phyloP scores from a whole-genome alignment of 345 rosid genomes.

The Durio zibethinus region DNA sequence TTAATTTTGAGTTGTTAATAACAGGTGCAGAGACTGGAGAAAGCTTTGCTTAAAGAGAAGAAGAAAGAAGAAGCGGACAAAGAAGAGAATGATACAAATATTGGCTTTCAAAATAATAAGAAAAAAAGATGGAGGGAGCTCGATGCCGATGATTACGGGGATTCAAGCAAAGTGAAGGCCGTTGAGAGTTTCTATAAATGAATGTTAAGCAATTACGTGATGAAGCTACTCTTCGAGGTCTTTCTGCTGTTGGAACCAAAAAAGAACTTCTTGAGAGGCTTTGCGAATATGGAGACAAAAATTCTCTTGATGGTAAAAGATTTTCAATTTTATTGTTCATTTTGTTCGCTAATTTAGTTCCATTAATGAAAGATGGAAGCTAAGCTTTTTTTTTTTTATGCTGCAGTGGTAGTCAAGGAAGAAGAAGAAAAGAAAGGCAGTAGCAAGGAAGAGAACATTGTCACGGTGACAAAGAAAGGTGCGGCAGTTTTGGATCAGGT shows the following conservation, averaged over 20 bases:
- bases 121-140: slow-evolving; percentile 49
- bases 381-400: neutral
- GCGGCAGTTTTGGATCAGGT: slow-evolving; percentile 75
- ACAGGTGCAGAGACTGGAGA: slow-evolving; percentile 61
- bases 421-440: slow-evolving; percentile 31
- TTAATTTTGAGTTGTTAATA: slow-evolving; percentile 20
- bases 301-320: slow-evolving; percentile 4
- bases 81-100: neutral
- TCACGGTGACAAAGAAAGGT: slow-evolving; percentile 70
- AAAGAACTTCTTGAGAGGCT: slow-evolving; percentile 64
- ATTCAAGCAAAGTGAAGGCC: slow-evolving; percentile 42
- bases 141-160: slow-evolving; percentile 17
- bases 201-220: slow-evolving; percentile 67
- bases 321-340: neutral
- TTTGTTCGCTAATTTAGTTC: slow-evolving; percentile 1
- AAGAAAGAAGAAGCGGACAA: slow-evolving; percentile 20
- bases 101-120: neutral
- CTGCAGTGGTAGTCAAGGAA: slow-evolving; percentile 26
- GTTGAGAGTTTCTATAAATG: slow-evolving; percentile 52
- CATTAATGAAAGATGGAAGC: neutral
- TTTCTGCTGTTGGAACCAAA: slow-evolving; percentile 63
- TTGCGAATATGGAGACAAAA: slow-evolving; percentile 32
- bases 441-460: slow-evolving; percentile 45
- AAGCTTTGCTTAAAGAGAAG: slow-evolving; percentile 45
- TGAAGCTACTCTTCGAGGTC: slow-evolving; percentile 51